Percentiles rank a stretch among this genome's conserved stretches.
Evolutionary conservation across 2,329 filamentous ascomycete genomes (phyloP).

Genomic region (Apiospora hydei): DNA sequence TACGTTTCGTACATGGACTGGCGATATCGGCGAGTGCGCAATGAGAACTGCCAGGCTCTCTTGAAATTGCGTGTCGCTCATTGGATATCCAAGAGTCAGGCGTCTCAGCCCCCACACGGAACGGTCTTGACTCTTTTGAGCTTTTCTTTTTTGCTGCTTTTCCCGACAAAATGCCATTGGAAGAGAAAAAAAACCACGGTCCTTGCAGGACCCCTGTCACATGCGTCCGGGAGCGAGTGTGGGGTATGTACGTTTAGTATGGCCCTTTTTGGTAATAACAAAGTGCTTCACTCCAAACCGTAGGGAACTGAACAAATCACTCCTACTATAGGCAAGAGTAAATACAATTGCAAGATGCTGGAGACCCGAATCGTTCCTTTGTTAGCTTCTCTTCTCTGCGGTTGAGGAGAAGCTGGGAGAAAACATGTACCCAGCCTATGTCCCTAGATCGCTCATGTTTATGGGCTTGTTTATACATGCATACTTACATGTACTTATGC

Average conservation of each 20-base stretch:
- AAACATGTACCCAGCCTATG: neutral
- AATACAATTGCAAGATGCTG: neutral
- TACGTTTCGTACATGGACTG: conserved; percentile 7
- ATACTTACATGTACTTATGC: neutral
- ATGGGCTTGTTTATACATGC: neutral
- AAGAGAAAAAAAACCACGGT: neutral
- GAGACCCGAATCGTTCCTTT: neutral
- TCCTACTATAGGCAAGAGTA: conserved; percentile 8
- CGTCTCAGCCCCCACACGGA: conserved; percentile 6
- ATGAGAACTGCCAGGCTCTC: neutral
- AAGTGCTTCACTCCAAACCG: neutral
- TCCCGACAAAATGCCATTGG: neutral
- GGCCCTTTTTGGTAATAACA: conserved; percentile 11
- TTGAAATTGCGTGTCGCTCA: neutral
- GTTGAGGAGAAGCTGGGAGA: neutral
- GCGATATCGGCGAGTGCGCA: conserved; percentile 11
- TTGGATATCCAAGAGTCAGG: neutral
- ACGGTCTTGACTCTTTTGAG: neutral
- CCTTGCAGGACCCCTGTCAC: conserved; percentile 21
- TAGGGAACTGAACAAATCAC: neutral
- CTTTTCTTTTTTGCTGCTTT: conserved; percentile 6
- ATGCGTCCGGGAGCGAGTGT: neutral
- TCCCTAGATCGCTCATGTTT: neutral
- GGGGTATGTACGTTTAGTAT: conserved; percentile 16
- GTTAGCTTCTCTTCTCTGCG: neutral